phyloP scores from a whole-genome alignment of 1,139 yeast species.

The Taiozyma sp. region DNA sequence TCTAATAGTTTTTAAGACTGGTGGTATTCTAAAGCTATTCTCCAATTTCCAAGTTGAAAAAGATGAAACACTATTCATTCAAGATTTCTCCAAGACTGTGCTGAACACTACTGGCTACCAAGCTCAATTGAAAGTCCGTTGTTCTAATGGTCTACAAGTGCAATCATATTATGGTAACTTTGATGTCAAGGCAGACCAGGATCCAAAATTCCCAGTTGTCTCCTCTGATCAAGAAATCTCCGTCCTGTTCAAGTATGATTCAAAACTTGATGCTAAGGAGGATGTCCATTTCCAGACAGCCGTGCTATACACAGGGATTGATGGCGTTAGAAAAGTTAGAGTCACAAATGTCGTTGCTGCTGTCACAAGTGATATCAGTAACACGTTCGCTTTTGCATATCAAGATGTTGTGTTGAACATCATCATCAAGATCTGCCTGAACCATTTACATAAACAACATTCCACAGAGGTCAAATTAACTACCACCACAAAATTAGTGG shows the following conservation, averaged over 20 bases:
- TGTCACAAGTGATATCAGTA: slow-evolving; percentile 68
- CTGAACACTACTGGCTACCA: slow-evolving; percentile 60
- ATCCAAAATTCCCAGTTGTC: slow-evolving; percentile 70
- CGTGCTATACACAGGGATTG: slow-evolving; percentile 69
- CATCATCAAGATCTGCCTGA: slow-evolving; percentile 60
- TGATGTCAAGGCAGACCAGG: slow-evolving; percentile 29
- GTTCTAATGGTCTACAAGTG: slow-evolving; percentile 86
- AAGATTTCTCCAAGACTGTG: slow-evolving; percentile 51
- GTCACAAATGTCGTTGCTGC: slow-evolving; percentile 81
- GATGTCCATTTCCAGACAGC: slow-evolving; percentile 95
- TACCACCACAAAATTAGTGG: slow-evolving; percentile 61
- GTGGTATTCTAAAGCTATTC: slow-evolving; percentile 68
- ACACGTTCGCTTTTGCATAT: slow-evolving; percentile 79
- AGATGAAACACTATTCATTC: slow-evolving; percentile 65
- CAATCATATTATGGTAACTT: slow-evolving; percentile 68
- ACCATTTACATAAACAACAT: slow-evolving; percentile 29
- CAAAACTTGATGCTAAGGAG: slow-evolving; percentile 60
- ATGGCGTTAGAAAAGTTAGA: slow-evolving; percentile 79
- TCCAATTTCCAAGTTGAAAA: slow-evolving; percentile 62
- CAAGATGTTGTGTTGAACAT: slow-evolving; percentile 74
- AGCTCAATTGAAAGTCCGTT: slow-evolving; percentile 79
- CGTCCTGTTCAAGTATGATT: slow-evolving; percentile 73
- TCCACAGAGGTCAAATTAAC: slow-evolving; percentile 59
- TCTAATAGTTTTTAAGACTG: slow-evolving; percentile 61
- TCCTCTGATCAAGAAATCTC: slow-evolving; percentile 65